A percentile compares a stretch with the other conserved stretches of the same genome.
These are phyloP conservation scores for Ajuga chamaepitys DNA, from an alignment of 257 asterid genomes.

Conservation along the genomic window DNA sequence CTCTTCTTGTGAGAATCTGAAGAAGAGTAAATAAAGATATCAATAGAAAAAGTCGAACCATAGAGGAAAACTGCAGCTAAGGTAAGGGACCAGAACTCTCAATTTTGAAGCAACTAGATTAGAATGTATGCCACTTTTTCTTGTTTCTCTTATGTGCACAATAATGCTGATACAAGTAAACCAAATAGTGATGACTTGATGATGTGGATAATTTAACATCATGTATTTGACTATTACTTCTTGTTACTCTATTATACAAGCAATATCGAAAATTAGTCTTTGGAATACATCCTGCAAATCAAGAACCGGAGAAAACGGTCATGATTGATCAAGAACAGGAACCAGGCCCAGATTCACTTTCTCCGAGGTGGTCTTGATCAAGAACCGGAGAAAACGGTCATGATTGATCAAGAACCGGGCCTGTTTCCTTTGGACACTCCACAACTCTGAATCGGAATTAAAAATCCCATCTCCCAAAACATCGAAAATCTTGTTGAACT, in stretches of 20 bases:
- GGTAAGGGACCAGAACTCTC: too few relatives aligned
- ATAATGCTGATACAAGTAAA: too few relatives aligned
- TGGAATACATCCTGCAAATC: conserved; percentile 62
- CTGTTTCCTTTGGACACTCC: conserved; percentile 45
- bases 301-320: conserved; percentile 20
- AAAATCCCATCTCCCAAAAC: conserved; percentile 54
- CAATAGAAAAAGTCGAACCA: too few relatives aligned
- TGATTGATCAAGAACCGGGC: conserved; percentile 42
- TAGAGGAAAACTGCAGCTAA: too few relatives aligned
- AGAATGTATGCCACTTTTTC: too few relatives aligned
- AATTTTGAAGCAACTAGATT: too few relatives aligned
- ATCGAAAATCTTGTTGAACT: conserved; percentile 40
- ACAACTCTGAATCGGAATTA: conserved; percentile 38
- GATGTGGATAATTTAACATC: too few relatives aligned
- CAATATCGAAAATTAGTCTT: conserved; percentile 49
- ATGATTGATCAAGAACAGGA: conserved; percentile 47
- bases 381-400: conserved; percentile 31
- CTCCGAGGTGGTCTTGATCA: conserved; percentile 34
- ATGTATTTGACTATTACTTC: too few relatives aligned
- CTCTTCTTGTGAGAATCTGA: too few relatives aligned
- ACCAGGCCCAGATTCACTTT: conserved; percentile 36
- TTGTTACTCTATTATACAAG: conserved; percentile 47
- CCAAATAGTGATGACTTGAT: too few relatives aligned
- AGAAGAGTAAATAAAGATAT: too few relatives aligned
- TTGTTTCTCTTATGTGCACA: too few relatives aligned